Conservation (phyloP, 495 filamentous ascomycete species). For the Hypoxylon trugodes region DNA sequence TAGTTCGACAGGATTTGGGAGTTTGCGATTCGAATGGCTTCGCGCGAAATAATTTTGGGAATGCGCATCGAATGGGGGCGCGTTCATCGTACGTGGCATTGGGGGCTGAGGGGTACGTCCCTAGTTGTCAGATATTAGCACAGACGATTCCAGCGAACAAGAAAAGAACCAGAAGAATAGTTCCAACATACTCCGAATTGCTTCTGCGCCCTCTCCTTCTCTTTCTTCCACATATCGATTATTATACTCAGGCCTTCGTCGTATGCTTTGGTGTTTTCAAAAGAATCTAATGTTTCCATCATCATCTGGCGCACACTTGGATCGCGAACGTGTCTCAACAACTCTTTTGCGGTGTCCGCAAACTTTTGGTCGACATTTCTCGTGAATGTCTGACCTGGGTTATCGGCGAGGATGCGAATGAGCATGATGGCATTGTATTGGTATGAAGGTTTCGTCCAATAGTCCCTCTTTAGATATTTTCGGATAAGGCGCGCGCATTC, state of each 20-base stretch:
- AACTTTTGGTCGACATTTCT: constrained; percentile 86
- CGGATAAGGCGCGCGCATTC: constrained; percentile 80
- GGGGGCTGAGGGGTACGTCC: constrained; percentile 36
- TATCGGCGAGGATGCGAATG: constrained; percentile 88
- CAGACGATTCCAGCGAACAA: neutral
- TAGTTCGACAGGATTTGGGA: constrained; percentile 84
- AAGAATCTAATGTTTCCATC: constrained; percentile 80
- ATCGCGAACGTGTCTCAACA: constrained; percentile 76
- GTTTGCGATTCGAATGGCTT: constrained; percentile 50
- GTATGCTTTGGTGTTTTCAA: constrained; percentile 70
- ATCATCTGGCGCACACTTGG: constrained; percentile 77
- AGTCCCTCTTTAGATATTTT: constrained; percentile 78
- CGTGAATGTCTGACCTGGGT: constrained; percentile 89
- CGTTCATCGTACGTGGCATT: constrained; percentile 29
- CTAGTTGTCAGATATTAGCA: constrained; percentile 25
- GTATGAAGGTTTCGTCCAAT: constrained; percentile 66
- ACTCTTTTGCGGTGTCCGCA: constrained; percentile 73
- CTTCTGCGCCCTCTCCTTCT: constrained; percentile 71
- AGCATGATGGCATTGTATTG: constrained; percentile 99
- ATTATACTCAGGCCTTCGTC: constrained; percentile 76
- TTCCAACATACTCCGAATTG: constrained; percentile 47
- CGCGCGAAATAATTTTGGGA: constrained; percentile 55
- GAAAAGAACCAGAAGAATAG: neutral
- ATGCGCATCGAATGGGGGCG: constrained; percentile 38
- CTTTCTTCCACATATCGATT: constrained; percentile 87